These are phyloP conservation scores for Starmerella powellii DNA, from an alignment of 805 yeast species.

Conservation along the genomic window DNA sequence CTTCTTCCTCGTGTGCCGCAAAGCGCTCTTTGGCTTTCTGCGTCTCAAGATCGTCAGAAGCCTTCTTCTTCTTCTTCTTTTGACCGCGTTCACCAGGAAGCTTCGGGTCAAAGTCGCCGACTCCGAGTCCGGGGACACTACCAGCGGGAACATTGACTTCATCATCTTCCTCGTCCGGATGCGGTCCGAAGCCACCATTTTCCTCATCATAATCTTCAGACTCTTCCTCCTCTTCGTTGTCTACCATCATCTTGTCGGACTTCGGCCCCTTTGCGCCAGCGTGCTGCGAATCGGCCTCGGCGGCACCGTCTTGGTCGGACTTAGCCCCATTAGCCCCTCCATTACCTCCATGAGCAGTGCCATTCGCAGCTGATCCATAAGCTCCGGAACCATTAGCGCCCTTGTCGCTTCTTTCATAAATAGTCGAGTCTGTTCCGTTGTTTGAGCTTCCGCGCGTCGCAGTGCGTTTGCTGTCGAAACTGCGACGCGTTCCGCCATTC, in stretches of 20 bases:
- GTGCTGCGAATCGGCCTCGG: too few relatives aligned
- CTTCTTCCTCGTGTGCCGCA: slow-evolving; percentile 25
- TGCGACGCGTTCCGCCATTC: too few relatives aligned
- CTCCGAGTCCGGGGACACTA: slow-evolving; percentile 22
- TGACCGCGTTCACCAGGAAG: slow-evolving; percentile 18
- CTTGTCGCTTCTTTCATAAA: too few relatives aligned
- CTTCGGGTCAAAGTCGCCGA: slow-evolving; percentile 21
- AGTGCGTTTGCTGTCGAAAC: too few relatives aligned
- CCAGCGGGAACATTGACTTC: slow-evolving; percentile 17
- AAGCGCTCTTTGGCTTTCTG: slow-evolving; percentile 11
- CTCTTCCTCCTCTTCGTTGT: not conserved
- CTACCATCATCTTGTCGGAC: not conserved
- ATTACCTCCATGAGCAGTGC: too few relatives aligned
- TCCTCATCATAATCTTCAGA: not conserved
- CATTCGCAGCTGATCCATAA: too few relatives aligned
- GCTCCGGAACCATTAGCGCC: too few relatives aligned
- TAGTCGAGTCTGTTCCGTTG: too few relatives aligned
- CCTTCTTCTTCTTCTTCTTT: slow-evolving; percentile 4
- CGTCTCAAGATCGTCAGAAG: slow-evolving; percentile 9
- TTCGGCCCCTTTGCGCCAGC: not conserved
- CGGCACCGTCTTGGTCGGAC: too few relatives aligned
- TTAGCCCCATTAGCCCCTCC: too few relatives aligned
- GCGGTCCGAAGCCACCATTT: not conserved
- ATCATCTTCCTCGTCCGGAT: slow-evolving; percentile 3
- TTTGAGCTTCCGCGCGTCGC: too few relatives aligned